A percentile compares a stretch with the other conserved stretches of the same genome.
These are phyloP conservation scores for Hanseniaspora jakobsenii DNA, from an alignment of 805 yeast species.

Conservation along the genomic window DNA sequence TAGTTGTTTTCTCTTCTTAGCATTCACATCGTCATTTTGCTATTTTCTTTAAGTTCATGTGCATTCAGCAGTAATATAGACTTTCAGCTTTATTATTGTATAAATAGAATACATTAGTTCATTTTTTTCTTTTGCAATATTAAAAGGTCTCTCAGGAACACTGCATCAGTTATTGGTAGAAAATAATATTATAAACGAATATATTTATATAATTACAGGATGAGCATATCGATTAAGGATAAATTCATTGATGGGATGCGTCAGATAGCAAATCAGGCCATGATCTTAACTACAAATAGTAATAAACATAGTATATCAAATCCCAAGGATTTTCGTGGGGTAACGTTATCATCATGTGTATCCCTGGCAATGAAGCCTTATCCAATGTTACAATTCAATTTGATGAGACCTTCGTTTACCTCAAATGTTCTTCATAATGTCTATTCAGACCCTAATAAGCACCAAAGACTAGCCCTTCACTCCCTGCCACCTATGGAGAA, in stretches of 20 bases:
- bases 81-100: too few relatives aligned
- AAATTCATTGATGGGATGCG: constrained; percentile 34
- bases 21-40: too few relatives aligned
- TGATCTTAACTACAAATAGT: constrained; percentile 47
- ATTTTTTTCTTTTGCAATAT: too few relatives aligned
- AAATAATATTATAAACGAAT: too few relatives aligned
- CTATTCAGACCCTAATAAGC: constrained; percentile 35
- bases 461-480: constrained; percentile 45
- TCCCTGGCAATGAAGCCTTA: constrained; percentile 68
- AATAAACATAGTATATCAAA: constrained; percentile 18
- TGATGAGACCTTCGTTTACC: constrained; percentile 77
- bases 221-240: constrained; percentile 17
- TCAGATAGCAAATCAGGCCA: constrained; percentile 40
- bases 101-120: too few relatives aligned
- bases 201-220: too few relatives aligned
- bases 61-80: too few relatives aligned
- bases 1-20: too few relatives aligned
- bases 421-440: constrained; percentile 54
- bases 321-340: constrained; percentile 37
- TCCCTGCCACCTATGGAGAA: constrained; percentile 48
- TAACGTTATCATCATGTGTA: constrained; percentile 76
- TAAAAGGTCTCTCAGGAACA: too few relatives aligned
- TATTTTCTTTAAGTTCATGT: too few relatives aligned
- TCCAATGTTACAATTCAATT: constrained; percentile 73
- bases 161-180: too few relatives aligned